Evolutionary conservation across 257 asterid species (phyloP).

Genomic region (Nicotiana undulata): DNA sequence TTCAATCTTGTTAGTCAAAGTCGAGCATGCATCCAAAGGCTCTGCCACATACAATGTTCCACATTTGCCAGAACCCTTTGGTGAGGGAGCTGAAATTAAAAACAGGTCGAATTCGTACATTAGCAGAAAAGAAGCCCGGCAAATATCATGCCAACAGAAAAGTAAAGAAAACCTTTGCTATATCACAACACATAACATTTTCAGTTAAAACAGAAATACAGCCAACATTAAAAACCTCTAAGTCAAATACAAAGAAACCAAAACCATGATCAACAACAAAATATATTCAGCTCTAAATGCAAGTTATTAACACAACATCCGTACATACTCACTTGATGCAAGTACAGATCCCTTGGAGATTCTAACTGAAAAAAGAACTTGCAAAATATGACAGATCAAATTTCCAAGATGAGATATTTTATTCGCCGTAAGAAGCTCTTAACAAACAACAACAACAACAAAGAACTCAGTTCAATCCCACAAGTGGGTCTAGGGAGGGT

Average conservation of each 20-base stretch:
- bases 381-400: background rate
- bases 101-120: background rate
- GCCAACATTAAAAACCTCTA: background rate
- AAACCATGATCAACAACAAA: background rate
- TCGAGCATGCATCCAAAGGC: constrained; percentile 69
- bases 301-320: background rate
- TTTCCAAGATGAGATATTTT: background rate
- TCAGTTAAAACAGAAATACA: background rate
- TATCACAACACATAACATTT: background rate
- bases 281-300: background rate
- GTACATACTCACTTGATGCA: background rate
- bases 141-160: background rate
- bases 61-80: constrained; percentile 39
- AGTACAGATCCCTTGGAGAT: background rate
- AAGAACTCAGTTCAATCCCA: no score
- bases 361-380: background rate
- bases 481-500: no score
- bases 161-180: background rate
- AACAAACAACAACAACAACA: background rate
- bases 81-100: constrained; percentile 54
- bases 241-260: background rate
- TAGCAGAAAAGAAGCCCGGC: constrained; percentile 2
- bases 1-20: constrained; percentile 37
- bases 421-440: background rate
- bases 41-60: constrained; percentile 57